These are phyloP conservation scores for Aspergillus bridgeri DNA, from an alignment of 495 filamentous ascomycete species.

Conservation along the genomic window DNA sequence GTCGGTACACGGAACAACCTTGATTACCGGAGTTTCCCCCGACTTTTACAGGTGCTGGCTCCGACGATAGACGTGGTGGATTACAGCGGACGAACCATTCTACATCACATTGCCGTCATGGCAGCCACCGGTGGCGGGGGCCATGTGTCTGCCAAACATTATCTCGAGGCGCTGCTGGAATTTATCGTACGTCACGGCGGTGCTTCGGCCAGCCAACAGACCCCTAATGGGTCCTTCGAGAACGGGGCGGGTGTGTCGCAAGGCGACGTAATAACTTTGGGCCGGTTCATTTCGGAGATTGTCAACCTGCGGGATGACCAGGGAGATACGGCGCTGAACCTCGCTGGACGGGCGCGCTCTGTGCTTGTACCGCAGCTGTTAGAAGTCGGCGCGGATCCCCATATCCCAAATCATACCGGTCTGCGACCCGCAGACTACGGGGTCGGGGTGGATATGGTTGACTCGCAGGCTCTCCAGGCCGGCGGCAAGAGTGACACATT, in stretches of 20 bases:
- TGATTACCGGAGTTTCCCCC: constrained; percentile 75
- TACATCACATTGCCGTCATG: constrained; percentile 94
- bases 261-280: constrained; percentile 69
- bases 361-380: constrained; percentile 90
- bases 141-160: constrained; percentile 77
- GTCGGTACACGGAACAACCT: constrained; percentile 87
- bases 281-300: constrained; percentile 90
- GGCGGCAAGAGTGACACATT: constrained; percentile 47
- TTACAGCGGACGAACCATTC: constrained; percentile 80
- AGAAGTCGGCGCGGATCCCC: constrained; percentile 87
- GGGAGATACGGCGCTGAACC: constrained; percentile 91
- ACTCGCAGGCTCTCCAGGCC: constrained; percentile 45
- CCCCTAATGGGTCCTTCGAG: constrained; percentile 27
- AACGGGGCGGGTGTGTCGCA: constrained; percentile 28
- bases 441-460: constrained; percentile 66
- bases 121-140: constrained; percentile 88
- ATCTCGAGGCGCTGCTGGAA: constrained; percentile 87
- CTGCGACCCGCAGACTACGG: constrained; percentile 88
- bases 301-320: constrained; percentile 90
- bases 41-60: constrained; percentile 81
- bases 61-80: constrained; percentile 90
- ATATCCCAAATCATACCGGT: constrained; percentile 83
- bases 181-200: constrained; percentile 87
- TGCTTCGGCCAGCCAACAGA: constrained; percentile 53
- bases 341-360: constrained; percentile 87